A percentile compares a stretch with the other conserved stretches of the same genome.
These are phyloP conservation scores for Macroventuria anomochaeta DNA, from an alignment of 2,329 filamentous ascomycete species.

Conservation along the genomic window DNA sequence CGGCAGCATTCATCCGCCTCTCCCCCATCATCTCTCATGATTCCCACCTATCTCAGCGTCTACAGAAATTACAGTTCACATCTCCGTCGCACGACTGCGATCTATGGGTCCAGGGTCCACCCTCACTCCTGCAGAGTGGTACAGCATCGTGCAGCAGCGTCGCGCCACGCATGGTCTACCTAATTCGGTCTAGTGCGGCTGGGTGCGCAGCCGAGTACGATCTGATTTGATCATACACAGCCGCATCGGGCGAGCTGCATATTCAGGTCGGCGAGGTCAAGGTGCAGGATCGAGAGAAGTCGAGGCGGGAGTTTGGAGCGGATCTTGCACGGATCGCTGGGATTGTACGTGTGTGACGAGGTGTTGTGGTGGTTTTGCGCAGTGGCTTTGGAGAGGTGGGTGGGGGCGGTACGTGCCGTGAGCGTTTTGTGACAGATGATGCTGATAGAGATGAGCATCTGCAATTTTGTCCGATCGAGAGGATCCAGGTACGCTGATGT, in stretches of 20 bases:
- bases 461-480: neutral
- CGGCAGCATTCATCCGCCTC: neutral
- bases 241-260: constrained; percentile 15
- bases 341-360: constrained; percentile 1
- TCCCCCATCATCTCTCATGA: neutral
- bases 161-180: constrained; percentile 1
- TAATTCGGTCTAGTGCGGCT: neutral
- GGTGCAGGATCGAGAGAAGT: constrained; percentile 8
- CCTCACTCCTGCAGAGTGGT: constrained; percentile 10
- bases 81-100: constrained; percentile 5
- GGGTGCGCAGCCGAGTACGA: constrained; percentile 7
- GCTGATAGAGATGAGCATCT: neutral
- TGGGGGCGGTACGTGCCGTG: constrained; percentile 5
- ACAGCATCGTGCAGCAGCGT: constrained; percentile 17
- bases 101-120: constrained; percentile 12
- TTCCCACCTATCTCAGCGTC: constrained; percentile 6
- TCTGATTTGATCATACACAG: constrained; percentile 11
- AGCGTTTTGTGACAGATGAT: neutral
- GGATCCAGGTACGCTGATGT: neutral
- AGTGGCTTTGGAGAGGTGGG: neutral
- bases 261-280: constrained; percentile 13
- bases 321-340: constrained; percentile 8
- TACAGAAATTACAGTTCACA: constrained; percentile 17
- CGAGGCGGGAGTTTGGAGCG: neutral
- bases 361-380: constrained; percentile 4